phyloP scores from a whole-genome alignment of 345 rosid genomes.

The Lagerstroemia speciosa region DNA sequence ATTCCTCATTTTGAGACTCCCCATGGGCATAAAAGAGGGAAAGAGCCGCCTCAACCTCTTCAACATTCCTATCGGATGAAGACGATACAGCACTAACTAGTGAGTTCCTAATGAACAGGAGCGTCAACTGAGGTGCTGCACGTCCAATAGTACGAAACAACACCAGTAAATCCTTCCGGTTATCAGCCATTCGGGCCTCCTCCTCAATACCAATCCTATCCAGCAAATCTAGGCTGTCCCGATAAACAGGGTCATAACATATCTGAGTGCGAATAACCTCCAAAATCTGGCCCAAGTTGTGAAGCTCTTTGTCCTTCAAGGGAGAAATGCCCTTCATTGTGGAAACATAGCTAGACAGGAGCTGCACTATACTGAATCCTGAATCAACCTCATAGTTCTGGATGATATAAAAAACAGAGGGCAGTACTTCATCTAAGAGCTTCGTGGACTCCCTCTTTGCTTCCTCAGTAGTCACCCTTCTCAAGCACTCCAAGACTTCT shows the following conservation, averaged over 20 bases:
- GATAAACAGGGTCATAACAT: conserved; percentile 58
- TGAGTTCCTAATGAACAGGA: conserved; percentile 64
- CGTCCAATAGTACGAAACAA: conserved; percentile 73
- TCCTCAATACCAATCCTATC: conserved; percentile 88
- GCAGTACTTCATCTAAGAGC: conserved; percentile 80
- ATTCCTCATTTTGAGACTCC: conserved; percentile 74
- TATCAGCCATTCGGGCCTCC: conserved; percentile 81
- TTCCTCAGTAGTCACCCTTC: conserved; percentile 52
- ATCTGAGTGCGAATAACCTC: conserved; percentile 76
- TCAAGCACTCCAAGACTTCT: conserved; percentile 81
- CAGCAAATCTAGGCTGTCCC: conserved; percentile 56
- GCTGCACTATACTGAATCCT: conserved; percentile 56
- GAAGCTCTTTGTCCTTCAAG: conserved; percentile 61
- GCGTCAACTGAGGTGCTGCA: conserved; percentile 79
- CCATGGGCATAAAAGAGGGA: conserved; percentile 86
- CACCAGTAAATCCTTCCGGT: conserved; percentile 75
- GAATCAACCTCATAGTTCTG: conserved; percentile 67
- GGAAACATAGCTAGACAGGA: conserved; percentile 69
- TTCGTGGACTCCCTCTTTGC: conserved; percentile 44
- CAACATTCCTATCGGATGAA: conserved; percentile 57
- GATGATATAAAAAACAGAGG: conserved; percentile 66
- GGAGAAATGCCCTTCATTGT: conserved; percentile 67
- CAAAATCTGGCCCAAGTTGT: conserved; percentile 60
- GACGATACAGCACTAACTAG: conserved; percentile 53
- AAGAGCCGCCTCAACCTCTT: conserved; percentile 94